A percentile compares a stretch with the other conserved stretches of the same genome.
phyloP scores from a whole-genome alignment of 306 rosid genomes.

The Gynostemma pentaphyllum region DNA sequence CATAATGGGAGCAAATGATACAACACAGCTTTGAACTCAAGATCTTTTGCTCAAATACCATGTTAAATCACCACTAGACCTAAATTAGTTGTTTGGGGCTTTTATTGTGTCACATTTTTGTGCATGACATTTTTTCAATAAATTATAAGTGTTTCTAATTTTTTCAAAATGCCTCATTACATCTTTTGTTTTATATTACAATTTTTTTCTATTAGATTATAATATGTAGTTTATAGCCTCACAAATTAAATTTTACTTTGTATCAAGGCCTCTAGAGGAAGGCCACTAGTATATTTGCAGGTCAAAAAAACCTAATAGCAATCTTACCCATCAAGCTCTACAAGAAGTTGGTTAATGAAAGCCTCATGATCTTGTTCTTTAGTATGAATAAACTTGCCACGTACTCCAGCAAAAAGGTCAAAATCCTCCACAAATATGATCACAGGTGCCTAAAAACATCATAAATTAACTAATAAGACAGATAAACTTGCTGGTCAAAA shows the following conservation, averaged over 20 bases:
- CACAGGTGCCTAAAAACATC: slow-evolving; percentile 71
- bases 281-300: not conserved
- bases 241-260: not conserved
- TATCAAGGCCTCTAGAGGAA: not conserved
- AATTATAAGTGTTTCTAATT: no score
- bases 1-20: no score
- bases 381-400: slow-evolving; percentile 79
- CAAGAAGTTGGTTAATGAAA: slow-evolving; percentile 96
- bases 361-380: slow-evolving; percentile 94
- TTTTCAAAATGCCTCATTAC: not conserved
- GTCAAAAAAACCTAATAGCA: slow-evolving; percentile 1
- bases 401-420: slow-evolving; percentile 96
- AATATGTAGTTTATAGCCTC: not conserved
- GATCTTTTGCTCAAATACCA: no score
- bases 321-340: slow-evolving; percentile 96
- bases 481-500: not conserved
- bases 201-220: not conserved
- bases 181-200: not conserved
- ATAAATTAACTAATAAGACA: slow-evolving; percentile 22
- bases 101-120: no score
- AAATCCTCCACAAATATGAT: slow-evolving; percentile 97
- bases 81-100: no score
- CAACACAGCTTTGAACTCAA: no score
- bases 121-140: no score
- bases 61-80: no score